Conservation (phyloP, 2,329 filamentous ascomycete genomes). For the Helotiales sp. region DNA sequence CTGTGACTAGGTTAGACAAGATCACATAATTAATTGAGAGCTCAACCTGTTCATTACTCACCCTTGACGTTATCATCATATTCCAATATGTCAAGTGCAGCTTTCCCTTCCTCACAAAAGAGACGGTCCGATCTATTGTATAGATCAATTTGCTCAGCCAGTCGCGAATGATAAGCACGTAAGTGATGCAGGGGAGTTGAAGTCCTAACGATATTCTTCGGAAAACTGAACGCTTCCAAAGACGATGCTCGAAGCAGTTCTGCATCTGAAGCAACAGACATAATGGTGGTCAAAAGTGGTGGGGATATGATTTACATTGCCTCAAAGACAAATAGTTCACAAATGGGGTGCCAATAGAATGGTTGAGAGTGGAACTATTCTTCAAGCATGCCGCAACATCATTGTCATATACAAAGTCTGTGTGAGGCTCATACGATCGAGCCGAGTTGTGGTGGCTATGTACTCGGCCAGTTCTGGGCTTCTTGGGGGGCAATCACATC, state of each 20-base stretch:
- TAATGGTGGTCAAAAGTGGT: background rate
- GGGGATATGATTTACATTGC: background rate
- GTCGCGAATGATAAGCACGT: slow-evolving; percentile 7
- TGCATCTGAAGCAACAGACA: slow-evolving; percentile 1
- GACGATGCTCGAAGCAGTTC: slow-evolving; percentile 9
- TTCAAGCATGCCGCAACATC: background rate
- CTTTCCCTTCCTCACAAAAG: slow-evolving; percentile 12
- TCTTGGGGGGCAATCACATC: background rate
- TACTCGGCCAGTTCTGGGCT: background rate
- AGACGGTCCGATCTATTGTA: slow-evolving; percentile 1
- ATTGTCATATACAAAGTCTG: background rate
- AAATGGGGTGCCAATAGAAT: background rate
- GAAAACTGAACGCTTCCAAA: background rate
- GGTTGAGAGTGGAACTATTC: background rate
- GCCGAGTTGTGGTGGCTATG: background rate
- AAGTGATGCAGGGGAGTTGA: slow-evolving; percentile 7
- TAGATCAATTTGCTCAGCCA: slow-evolving; percentile 1
- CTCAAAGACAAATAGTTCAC: background rate
- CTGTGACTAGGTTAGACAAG: slow-evolving; percentile 2
- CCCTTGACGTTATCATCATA: slow-evolving; percentile 18
- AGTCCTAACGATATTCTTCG: slow-evolving; percentile 1
- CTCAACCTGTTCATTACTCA: background rate
- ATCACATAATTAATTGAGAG: background rate
- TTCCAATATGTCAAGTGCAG: slow-evolving; percentile 16
- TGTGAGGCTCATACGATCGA: background rate